Evolutionary conservation across 345 rosid species (phyloP).

Genomic region (Populus ilicifolia): DNA sequence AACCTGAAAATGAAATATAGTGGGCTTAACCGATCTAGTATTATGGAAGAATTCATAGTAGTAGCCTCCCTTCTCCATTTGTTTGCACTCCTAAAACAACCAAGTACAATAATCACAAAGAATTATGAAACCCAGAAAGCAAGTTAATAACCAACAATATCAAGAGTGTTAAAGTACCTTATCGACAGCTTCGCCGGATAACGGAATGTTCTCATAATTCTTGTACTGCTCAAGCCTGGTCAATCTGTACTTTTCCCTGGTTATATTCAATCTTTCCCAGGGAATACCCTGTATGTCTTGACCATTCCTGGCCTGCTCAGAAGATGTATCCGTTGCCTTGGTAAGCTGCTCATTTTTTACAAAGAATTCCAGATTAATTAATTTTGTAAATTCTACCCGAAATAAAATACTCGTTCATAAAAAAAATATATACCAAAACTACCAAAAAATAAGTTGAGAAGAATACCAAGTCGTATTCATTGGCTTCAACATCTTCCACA

Average conservation of each 20-base stretch:
- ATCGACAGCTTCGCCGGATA: conserved; percentile 60
- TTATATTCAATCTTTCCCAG: conserved; percentile 83
- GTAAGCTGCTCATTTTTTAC: conserved; percentile 7
- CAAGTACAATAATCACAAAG: background rate
- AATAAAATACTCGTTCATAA: background rate
- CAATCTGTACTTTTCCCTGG: conserved; percentile 76
- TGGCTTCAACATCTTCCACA: conserved; percentile 7
- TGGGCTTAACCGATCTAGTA: conserved; percentile 51
- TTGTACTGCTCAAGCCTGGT: conserved; percentile 92
- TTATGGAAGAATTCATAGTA: conserved; percentile 46
- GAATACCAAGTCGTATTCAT: conserved; percentile 17
- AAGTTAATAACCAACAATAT: background rate
- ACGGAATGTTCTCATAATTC: conserved; percentile 80
- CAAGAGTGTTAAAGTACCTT: conserved; percentile 40
- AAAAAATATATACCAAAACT: background rate
- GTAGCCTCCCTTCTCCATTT: conserved; percentile 36
- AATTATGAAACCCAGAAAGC: background rate
- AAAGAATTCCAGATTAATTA: background rate
- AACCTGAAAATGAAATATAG: conserved; percentile 60
- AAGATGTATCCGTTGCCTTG: conserved; percentile 59
- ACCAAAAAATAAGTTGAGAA: background rate
- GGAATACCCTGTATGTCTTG: conserved; percentile 97
- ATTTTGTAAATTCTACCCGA: too few species aligned
- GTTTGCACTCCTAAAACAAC: conserved; percentile 36
- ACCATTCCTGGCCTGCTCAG: conserved; percentile 80